Base-by-base conservation (phyloP, 306 rosid genomes). In the Prunus kanzakura region DNA sequence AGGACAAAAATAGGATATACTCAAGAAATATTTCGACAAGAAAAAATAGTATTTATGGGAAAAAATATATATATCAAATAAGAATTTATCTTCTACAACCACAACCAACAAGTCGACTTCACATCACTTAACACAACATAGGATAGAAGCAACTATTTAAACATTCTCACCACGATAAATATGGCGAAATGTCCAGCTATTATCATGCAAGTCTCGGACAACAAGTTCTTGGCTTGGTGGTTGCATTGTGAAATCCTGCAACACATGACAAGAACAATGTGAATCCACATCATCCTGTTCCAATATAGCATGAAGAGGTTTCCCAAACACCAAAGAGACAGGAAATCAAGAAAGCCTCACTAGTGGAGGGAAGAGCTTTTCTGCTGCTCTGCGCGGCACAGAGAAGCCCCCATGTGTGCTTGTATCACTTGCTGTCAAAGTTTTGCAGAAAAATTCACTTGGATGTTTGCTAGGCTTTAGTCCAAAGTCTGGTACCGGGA, bases 381-480 rank as follows among this genome's bases (percentile, higher is more conserved):
- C 98, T 20, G 98, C 98, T 32, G 98, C 93, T 77, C 98, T 87
- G 51, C 97, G 90, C 2, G 98, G 98, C 72, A 93, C 98, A 2
- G 97, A 93, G 76, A 93, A 93, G 0, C 98, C 97, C 16, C 98
- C 98, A 62, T 91, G 98, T 0, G 98, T 91, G 85, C 98, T 93
- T 2, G 97, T 91, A 67, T 93, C 98, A 84, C 98, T 93, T 56
- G 98, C 97, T 14, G 98, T 93, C 86, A 96, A 91, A 55, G 92
- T 91, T 82, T 93, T 93, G 87, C 98, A 93, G 91, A 93, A 93
- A 81, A 91, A 93, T 61, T 93, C 98, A 71, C 62, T 92, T 14
- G 99, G 98, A 80, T 96, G 99, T 72, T 92, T 96, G 71, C 92
- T 91, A 12, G 91, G 88, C 89, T 80, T 87, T 46, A 87, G 29